Evolutionary conservation across 352 stramenopile genomes (phyloP).

Genomic region (Blastocystis sp.): DNA sequence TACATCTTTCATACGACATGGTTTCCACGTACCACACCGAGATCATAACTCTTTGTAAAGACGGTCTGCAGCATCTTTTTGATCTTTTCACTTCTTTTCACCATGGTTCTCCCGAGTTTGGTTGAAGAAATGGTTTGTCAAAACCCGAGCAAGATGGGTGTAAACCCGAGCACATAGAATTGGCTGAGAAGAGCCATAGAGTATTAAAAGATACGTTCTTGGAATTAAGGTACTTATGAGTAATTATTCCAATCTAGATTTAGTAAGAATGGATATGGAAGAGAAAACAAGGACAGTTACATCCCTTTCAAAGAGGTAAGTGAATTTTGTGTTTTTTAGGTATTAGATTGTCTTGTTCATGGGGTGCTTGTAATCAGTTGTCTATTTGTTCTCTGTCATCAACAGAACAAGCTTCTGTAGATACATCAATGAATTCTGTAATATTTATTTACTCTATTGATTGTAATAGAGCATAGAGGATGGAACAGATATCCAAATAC

Average conservation of each 20-base stretch:
- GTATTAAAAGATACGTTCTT: background rate
- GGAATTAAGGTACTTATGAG: background rate
- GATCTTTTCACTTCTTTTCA: conserved; percentile 11
- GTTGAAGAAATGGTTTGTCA: background rate
- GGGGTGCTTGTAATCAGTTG: too few relatives aligned
- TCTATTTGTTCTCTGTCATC: too few relatives aligned
- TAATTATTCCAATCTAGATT: background rate
- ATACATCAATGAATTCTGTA: too few relatives aligned
- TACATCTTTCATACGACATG: background rate
- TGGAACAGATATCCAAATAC: too few relatives aligned
- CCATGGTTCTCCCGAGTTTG: background rate
- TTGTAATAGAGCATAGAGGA: too few relatives aligned
- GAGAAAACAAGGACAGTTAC: background rate
- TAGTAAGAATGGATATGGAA: background rate
- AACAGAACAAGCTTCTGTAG: too few relatives aligned
- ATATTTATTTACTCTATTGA: too few relatives aligned
- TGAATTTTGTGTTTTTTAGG: too few relatives aligned
- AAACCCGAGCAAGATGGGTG: background rate
- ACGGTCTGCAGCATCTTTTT: background rate
- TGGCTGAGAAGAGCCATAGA: background rate
- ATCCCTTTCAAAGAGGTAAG: background rate
- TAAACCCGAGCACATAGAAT: background rate
- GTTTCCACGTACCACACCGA: background rate
- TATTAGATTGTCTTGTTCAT: too few relatives aligned
- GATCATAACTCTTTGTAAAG: conserved; percentile 18